Percentiles rank a stretch among this genome's conserved stretches.
These are phyloP conservation scores for Kwoniella botswanensis DNA, from an alignment of 768 basidiomycete genomes.

Conservation along the genomic window DNA sequence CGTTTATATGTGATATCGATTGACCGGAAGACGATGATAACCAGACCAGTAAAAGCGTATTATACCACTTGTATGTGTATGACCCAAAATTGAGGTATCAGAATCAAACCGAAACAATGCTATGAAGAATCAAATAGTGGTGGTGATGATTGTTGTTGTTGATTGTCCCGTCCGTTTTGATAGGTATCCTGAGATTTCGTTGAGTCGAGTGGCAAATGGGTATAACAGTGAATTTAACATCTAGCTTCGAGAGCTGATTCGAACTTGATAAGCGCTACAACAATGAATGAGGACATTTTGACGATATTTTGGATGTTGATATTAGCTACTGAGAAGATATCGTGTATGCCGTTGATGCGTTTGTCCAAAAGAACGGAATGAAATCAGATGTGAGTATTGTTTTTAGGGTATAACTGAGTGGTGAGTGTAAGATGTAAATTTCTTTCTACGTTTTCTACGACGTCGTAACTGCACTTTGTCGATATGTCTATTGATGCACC, in stretches of 20 bases:
- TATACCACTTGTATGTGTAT: slow-evolving; percentile 12
- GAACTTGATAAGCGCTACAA: background rate
- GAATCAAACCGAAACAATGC: background rate
- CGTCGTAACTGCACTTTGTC: slow-evolving; percentile 19
- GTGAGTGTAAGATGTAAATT: slow-evolving; percentile 13
- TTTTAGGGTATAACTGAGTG: slow-evolving; percentile 1
- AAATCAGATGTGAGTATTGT: background rate
- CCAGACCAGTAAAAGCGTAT: background rate
- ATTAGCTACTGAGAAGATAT: background rate
- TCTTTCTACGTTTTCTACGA: slow-evolving; percentile 22
- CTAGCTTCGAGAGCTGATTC: slow-evolving; percentile 19
- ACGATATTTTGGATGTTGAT: background rate
- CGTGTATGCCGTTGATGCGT: slow-evolving; percentile 11
- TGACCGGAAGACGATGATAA: background rate
- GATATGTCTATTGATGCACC: no score
- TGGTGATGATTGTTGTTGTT: slow-evolving; percentile 2
- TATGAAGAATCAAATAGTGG: background rate
- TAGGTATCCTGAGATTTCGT: background rate
- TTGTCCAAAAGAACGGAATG: background rate
- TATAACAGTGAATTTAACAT: slow-evolving; percentile 5
- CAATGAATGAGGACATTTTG: slow-evolving; percentile 21
- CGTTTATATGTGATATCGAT: background rate
- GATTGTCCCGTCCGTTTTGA: background rate
- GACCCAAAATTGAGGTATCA: slow-evolving; percentile 1
- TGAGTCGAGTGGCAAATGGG: slow-evolving; percentile 22